These are phyloP conservation scores for Petasospora fabianii DNA, from an alignment of 1,139 yeast genomes.

Conservation along the genomic window DNA sequence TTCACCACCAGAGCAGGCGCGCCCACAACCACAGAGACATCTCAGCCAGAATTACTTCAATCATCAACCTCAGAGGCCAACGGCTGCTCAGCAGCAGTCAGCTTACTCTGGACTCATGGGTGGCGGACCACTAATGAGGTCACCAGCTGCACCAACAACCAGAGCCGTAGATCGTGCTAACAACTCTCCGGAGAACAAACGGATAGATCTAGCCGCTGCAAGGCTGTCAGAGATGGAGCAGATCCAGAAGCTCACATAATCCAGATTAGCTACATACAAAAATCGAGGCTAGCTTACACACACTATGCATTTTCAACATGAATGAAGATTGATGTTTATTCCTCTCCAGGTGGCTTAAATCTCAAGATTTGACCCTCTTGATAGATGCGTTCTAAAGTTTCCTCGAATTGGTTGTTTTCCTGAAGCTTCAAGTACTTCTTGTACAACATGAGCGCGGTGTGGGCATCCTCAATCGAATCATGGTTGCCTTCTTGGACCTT, in stretches of 20 bases:
- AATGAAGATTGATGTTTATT: constrained; percentile 4
- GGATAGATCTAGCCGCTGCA: constrained; percentile 26
- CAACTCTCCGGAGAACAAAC: constrained; percentile 20
- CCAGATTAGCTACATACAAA: not conserved
- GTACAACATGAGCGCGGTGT: constrained; percentile 76
- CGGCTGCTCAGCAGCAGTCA: constrained; percentile 7
- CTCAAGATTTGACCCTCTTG: constrained; percentile 65
- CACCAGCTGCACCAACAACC: constrained; percentile 23
- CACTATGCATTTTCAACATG: too few species aligned
- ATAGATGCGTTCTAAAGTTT: constrained; percentile 60
- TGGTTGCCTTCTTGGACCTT: constrained; percentile 91
- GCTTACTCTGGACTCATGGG: constrained; percentile 5
- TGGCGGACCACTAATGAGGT: constrained; percentile 10
- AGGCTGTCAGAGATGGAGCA: constrained; percentile 16
- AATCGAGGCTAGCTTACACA: too few species aligned
- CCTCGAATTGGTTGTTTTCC: too few species aligned
- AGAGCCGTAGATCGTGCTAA: constrained; percentile 24
- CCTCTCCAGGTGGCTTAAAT: constrained; percentile 51
- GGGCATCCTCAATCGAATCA: constrained; percentile 95
- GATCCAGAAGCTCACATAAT: constrained; percentile 15
- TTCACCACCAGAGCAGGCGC: constrained; percentile 12
- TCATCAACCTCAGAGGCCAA: constrained; percentile 8
- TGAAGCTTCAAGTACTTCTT: constrained; percentile 64
- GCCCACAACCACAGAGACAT: constrained; percentile 7
- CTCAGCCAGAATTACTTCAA: constrained; percentile 3